A percentile compares a stretch with the other conserved stretches of the same genome.
phyloP scores from a whole-genome alignment of 169 alveolate species.

The Cryptosporidium ubiquitum region DNA sequence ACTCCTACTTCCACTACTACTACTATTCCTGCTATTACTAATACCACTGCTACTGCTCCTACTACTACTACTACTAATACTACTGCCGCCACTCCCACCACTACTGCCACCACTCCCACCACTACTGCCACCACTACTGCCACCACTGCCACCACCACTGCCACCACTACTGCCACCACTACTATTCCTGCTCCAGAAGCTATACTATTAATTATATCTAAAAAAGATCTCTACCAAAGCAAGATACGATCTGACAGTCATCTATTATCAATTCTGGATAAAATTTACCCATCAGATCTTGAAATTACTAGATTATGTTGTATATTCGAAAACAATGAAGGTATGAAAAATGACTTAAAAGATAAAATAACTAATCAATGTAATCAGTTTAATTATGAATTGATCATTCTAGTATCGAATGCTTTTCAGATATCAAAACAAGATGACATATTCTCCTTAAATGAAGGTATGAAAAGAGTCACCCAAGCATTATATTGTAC shows the following conservation, averaged over 20 bases:
- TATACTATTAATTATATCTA: background rate
- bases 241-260: background rate
- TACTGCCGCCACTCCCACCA: too few species aligned
- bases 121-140: too few species aligned
- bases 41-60: too few species aligned
- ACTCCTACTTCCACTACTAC: too few species aligned
- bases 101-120: too few species aligned
- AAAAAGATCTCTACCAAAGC: background rate
- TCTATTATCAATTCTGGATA: background rate
- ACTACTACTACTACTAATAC: too few species aligned
- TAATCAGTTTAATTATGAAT: constrained; percentile 5
- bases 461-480: constrained; percentile 9
- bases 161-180: too few species aligned
- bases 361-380: background rate
- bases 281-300: background rate
- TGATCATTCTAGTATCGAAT: background rate
- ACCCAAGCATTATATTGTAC: constrained; percentile 54
- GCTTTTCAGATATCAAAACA: background rate
- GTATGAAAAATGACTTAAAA: background rate
- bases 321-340: background rate
- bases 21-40: background rate
- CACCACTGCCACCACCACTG: too few species aligned
- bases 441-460: background rate
- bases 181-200: background rate
- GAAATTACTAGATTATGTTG: constrained; percentile 52